These are phyloP conservation scores for Smallanthus sonchifolius DNA, from an alignment of 129 eudicot species.

Conservation along the genomic window DNA sequence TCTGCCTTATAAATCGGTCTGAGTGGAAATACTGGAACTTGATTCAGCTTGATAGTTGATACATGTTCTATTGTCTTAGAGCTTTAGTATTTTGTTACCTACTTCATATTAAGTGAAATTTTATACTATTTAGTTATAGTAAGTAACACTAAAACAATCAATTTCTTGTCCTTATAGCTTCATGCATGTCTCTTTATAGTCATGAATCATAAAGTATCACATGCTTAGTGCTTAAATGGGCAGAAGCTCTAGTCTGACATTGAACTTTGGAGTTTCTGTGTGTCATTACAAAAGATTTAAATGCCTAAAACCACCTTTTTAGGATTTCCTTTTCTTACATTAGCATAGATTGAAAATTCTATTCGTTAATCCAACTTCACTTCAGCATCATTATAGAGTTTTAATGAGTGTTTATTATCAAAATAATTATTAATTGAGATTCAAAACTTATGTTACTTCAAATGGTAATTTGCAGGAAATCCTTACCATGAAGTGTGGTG, in stretches of 20 bases:
- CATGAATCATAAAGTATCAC: not conserved
- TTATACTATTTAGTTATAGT: not conserved
- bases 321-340: not conserved
- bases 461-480: slow-evolving; percentile 54
- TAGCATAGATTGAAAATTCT: not conserved
- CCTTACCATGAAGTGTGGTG: slow-evolving; percentile 77
- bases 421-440: not conserved
- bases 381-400: not conserved
- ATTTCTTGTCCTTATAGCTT: not conserved
- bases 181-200: slow-evolving; percentile 4
- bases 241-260: not conserved
- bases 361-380: not conserved
- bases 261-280: slow-evolving; percentile 2
- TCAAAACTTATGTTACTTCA: not conserved
- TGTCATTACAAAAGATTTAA: not conserved
- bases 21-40: not conserved
- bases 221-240: slow-evolving; percentile 8
- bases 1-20: not conserved
- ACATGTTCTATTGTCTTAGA: not conserved
- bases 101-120: not conserved
- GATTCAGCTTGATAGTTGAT: not conserved
- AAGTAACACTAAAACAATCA: not conserved
- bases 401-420: not conserved
- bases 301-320: not conserved
- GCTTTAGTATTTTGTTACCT: not conserved